These are phyloP conservation scores for Alternaria gansuensis DNA, from an alignment of 2,329 filamentous ascomycete species.

Conservation along the genomic window DNA sequence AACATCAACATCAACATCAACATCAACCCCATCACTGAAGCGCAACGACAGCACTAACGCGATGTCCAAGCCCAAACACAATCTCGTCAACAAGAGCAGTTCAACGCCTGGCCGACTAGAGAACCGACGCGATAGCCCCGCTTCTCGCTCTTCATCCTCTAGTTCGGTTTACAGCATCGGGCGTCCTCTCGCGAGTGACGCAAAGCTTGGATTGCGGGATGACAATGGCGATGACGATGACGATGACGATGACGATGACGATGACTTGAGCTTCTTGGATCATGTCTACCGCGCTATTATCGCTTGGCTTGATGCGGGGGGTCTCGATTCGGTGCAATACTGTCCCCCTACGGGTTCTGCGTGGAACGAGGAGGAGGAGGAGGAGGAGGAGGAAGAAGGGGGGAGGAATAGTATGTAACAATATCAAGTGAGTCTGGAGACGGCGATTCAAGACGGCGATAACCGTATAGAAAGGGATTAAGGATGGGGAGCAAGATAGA, in stretches of 20 bases:
- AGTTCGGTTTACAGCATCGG: background rate
- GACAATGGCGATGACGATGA: too few species aligned
- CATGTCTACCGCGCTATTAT: background rate
- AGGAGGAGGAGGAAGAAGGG: background rate
- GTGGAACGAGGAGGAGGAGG: background rate
- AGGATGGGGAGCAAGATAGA: too few species aligned
- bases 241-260: background rate
- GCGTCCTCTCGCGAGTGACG: background rate
- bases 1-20: too few species aligned
- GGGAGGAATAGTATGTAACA: background rate
- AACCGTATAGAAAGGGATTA: too few species aligned
- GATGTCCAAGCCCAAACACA: too few species aligned
- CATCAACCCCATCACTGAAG: too few species aligned
- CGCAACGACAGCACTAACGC: too few species aligned
- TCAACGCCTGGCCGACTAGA: too few species aligned
- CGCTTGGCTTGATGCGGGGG: background rate
- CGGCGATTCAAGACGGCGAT: too few species aligned
- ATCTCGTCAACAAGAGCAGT: too few species aligned
- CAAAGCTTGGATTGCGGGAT: too few species aligned
- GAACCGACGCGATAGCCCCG: background rate
- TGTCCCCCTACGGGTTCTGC: background rate
- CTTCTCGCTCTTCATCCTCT: fast-evolving
- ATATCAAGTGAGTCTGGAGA: background rate
- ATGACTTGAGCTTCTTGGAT: background rate
- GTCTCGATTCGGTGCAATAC: background rate